Evolutionary conservation across 2,329 filamentous ascomycete species (phyloP).

Genomic region (Arthrobotrys pseudoclavata): DNA sequence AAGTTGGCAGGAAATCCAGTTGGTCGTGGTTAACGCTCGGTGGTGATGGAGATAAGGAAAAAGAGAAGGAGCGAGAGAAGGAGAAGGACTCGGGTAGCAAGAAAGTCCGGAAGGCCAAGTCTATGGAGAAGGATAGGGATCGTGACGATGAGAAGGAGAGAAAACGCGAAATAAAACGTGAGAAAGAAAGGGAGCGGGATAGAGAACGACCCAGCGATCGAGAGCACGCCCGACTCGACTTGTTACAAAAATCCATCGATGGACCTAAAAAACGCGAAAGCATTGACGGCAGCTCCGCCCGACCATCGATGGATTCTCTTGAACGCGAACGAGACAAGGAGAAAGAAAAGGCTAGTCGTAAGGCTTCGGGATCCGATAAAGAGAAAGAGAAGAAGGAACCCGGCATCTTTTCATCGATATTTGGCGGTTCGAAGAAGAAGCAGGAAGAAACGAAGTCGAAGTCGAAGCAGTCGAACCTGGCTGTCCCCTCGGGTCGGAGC

Average conservation of each 20-base stretch:
- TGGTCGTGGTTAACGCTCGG: conserved; percentile 80
- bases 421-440: conserved; percentile 90
- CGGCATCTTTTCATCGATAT: conserved; percentile 91
- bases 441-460: conserved; percentile 45
- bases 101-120: conserved; percentile 49
- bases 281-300: conserved; percentile 81
- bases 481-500: conserved; percentile 70
- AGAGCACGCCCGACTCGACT: conserved; percentile 79
- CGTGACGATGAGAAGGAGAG: conserved; percentile 69
- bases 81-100: conserved; percentile 69
- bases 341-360: conserved; percentile 70
- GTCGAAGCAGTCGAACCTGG: conserved; percentile 77
- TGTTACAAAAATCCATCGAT: conserved; percentile 89
- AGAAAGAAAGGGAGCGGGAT: conserved; percentile 71
- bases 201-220: conserved; percentile 72
- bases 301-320: conserved; percentile 74
- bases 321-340: conserved; percentile 88
- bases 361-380: conserved; percentile 73
- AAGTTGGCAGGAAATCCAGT: conserved; percentile 80
- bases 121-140: conserved; percentile 72
- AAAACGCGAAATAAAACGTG: conserved; percentile 63
- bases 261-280: conserved; percentile 81
- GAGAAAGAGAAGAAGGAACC: conserved; percentile 89
- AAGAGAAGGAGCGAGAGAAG: conserved; percentile 77
- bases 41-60: conserved; percentile 72